Evolutionary conservation across 106 monocot genomes (phyloP), one percentile per base, ranked within the genome.

Genomic region (Iris macrosiphon): DNA sequence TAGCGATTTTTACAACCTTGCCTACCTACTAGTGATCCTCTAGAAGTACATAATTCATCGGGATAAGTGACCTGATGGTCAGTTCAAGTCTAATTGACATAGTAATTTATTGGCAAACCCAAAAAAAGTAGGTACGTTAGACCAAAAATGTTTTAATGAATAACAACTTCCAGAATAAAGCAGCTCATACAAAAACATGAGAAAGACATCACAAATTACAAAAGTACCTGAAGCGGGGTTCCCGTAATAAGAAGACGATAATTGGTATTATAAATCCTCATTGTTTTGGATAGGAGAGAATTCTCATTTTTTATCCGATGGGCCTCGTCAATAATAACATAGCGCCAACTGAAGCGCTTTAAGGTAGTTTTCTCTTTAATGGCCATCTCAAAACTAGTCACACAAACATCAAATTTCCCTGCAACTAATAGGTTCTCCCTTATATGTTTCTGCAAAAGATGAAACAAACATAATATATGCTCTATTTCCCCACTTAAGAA

Each of bases 251-350:
- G 96, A 53, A 98, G 79, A 19, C 96, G 86, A 67, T 87, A 98
- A 59, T 98, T 98, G 24, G 90, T 83, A 64, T 66, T 66, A 33
- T 83, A 98, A 10, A 98, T 51, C 48, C 96, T 82, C 96, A 98
- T 90, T 43, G 96, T 98, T 51, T 98, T 98, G 5, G 93, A 88
- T 22, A 94, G 93, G 45, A 88, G 80, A 58, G 88, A 94, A 47
- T 94, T 84, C 50, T 94, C 88, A 79, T 94, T 94, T 60, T 94
- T 94, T 46, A 94, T 88, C 6, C 93, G 77, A 64, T 94, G 93
- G 17, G 88, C 93, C 57, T 94, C 93, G 73, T 94, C 93, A 76
- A 94, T 88, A 49, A 94, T 88, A 38, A 94, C 68, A 71, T 88
- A 94, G 16, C 88, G 80, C 93, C 93, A 94, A 57, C 88, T 88